Conservation (phyloP, 2,329 filamentous ascomycete genomes). For the Colletotrichum limetticola region DNA sequence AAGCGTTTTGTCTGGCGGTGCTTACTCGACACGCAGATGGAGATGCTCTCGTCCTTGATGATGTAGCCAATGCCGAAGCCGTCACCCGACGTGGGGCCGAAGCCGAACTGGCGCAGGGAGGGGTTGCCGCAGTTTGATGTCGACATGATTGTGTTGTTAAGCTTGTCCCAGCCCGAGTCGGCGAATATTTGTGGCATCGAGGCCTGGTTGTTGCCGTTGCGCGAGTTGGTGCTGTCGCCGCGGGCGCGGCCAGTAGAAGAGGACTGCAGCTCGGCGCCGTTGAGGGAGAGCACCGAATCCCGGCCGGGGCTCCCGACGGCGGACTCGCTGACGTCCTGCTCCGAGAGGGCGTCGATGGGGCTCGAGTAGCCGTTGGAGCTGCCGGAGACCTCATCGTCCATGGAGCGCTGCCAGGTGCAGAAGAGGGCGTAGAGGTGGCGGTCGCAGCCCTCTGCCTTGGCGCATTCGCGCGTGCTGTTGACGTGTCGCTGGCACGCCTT, state of each 20-base stretch:
- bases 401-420: conserved; percentile 90
- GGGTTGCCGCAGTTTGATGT: conserved; percentile 99
- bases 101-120: conserved; percentile 92
- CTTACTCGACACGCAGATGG: conserved; percentile 92
- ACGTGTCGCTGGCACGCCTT: conserved; percentile 88
- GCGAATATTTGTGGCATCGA: conserved; percentile 83
- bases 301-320: conserved; percentile 64
- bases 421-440: conserved; percentile 93
- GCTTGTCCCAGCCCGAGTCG: conserved; percentile 91
- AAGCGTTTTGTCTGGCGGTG: conserved; percentile 93
- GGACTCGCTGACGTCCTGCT: conserved; percentile 53
- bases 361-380: conserved; percentile 74
- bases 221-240: conserved; percentile 65
- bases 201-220: conserved; percentile 51
- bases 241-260: conserved; percentile 44
- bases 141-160: conserved; percentile 93
- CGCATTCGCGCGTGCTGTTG: conserved; percentile 82
- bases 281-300: conserved; percentile 60
- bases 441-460: conserved; percentile 91
- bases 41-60: conserved; percentile 93
- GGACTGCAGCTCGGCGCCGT: conserved; percentile 41
- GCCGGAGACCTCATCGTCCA: conserved; percentile 77
- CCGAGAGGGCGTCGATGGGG: conserved; percentile 61
- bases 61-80: conserved; percentile 99
- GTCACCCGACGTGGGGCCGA: conserved; percentile 92